phyloP scores from a whole-genome alignment of 163 green algal species.

The Coccomyxa subellipsoidea region DNA sequence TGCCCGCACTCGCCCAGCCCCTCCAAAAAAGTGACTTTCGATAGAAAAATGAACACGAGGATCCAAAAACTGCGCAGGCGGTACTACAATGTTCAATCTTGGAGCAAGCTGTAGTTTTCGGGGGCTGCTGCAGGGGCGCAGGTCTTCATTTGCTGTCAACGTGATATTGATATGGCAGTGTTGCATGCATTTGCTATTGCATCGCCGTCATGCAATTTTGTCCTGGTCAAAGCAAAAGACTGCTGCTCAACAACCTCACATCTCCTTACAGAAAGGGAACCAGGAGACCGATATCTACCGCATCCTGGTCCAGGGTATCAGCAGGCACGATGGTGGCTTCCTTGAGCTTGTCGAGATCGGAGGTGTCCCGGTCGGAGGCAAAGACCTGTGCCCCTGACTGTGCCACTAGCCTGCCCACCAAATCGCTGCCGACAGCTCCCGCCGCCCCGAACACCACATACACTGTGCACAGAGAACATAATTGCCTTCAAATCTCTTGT shows the following conservation, averaged over 20 bases:
- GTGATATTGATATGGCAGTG: neutral
- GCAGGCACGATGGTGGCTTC: constrained; percentile 16
- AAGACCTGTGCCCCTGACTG: constrained; percentile 47
- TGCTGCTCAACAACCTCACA: too few relatives aligned
- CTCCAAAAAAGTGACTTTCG: too few relatives aligned
- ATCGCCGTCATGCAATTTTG: too few relatives aligned
- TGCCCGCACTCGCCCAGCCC: neutral
- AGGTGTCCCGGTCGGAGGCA: constrained; percentile 25
- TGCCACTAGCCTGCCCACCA: constrained; percentile 41
- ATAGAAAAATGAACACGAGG: too few relatives aligned
- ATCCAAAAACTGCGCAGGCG: too few relatives aligned
- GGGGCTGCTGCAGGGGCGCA: too few relatives aligned
- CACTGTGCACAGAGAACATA: constrained; percentile 40
- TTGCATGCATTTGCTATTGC: neutral
- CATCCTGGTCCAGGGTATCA: neutral
- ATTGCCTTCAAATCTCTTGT: too few relatives aligned
- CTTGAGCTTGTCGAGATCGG: constrained; percentile 35
- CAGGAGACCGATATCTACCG: neutral
- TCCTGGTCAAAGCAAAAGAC: too few relatives aligned
- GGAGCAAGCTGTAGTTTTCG: too few relatives aligned
- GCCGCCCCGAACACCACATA: constrained; percentile 72
- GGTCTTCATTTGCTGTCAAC: too few relatives aligned
- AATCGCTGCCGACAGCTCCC: constrained; percentile 64
- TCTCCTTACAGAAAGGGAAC: too few relatives aligned
- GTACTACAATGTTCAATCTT: too few relatives aligned